These are phyloP conservation scores for Syzygium aqueum DNA, from an alignment of 345 rosid species.

Conservation along the genomic window DNA sequence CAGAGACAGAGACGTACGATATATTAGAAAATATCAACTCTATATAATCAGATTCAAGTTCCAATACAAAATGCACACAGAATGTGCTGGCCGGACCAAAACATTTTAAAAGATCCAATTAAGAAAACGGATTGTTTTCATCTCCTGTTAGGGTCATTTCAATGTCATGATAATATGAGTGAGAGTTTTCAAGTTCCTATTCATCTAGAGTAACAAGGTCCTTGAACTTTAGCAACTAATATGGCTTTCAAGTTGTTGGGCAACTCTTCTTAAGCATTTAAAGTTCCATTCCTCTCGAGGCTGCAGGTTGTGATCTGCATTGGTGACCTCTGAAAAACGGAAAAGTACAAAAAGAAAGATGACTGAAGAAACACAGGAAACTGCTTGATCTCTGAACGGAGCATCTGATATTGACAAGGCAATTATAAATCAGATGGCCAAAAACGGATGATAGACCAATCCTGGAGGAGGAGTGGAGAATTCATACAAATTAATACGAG, in stretches of 20 bases:
- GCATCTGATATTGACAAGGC: background rate
- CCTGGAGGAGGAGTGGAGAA: background rate
- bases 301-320: background rate
- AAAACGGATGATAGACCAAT: background rate
- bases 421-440: background rate
- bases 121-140: background rate
- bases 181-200: background rate
- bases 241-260: background rate
- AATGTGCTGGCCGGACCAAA: background rate
- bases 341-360: background rate
- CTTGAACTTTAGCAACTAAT: background rate
- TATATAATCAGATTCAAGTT: background rate
- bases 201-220: background rate
- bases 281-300: background rate
- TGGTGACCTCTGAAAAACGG: background rate
- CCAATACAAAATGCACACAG: background rate
- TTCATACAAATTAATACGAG: background rate
- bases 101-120: background rate
- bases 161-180: background rate
- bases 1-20: background rate
- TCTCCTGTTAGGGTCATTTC: background rate
- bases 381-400: background rate
- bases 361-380: background rate
- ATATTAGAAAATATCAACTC: background rate
- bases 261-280: background rate